Base-by-base conservation (phyloP, 306 rosid species). In the Ormosia semicastrata region DNA sequence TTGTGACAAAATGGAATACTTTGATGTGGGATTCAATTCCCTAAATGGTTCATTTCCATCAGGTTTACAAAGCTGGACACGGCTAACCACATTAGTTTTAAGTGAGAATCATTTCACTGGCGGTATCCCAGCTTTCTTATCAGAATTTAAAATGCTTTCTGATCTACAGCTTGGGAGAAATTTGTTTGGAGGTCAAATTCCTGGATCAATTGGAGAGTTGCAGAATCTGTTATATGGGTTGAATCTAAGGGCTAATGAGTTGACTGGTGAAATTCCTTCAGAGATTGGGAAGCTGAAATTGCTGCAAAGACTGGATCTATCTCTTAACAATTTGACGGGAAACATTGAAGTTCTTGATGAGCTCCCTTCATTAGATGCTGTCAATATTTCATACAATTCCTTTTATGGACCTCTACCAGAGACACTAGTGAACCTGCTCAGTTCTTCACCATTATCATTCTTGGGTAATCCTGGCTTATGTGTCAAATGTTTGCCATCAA, bases 81-180 rank as follows among this genome's bases (percentile, higher is more conserved):
- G 11, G 47, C 60, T 90, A 24, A 47, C 86, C 0, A 58, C 81
- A 3, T 71, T 88, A 77, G 43, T 80, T 36, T 47, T 90, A 57
- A 83, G 88, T 7, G 90, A 88, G 43, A 90, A 88, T 78, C 37
- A 4, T 67, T 87, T 90, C 37, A 66, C 71, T 6, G 90, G 92
- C 5, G 87, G 87, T 7, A 78, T 90, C 71, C 90, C 90, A 4
- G 7, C 14, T 18, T 79, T 90, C 79, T 74, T 90, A 46, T 80
- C 79, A 0, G 81, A 86, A 7, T 78, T 84, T 71, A 46, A 53
- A 47, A 73, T 32, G 82, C 91, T 88, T 43, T 77, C 36, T 11
- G 78, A 80, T 79, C 86, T 88, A 79, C 86, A 86, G 10, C 85
- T 90, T 59, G 90, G 92, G 9, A 88, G 88, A 52, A 90, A 90